Evolutionary conservation across 495 filamentous ascomycete species (phyloP), one percentile per base, ranked within the genome.

Genomic region (Penicillium longicatenatum): DNA sequence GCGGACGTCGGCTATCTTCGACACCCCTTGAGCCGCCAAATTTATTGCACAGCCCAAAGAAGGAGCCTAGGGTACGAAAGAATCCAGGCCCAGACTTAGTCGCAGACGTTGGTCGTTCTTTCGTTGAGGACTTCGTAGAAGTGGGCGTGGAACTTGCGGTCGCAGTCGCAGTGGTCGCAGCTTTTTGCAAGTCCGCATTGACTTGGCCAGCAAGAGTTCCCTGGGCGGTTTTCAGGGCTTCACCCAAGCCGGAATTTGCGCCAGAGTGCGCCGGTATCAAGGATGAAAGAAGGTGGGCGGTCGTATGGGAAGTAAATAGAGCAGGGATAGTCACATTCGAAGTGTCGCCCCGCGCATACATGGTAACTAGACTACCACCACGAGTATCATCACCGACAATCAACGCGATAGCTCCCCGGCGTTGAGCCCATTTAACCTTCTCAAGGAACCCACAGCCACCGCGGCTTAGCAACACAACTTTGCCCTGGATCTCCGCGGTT

Each of bases 361-460:
- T 99, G 54, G 93, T 94, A 39, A 99, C 87, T 57, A 99, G 70
- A 22, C 80, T 82, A 11, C 91, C 93, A 35, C 93, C 91, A 53
- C 88, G 86, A 46, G 89, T 88, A 71, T 97, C 88, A 69, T 99
- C 94, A 19, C 94, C 94, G 7, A 99, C 93, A 65, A 99, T 94
- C 57, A 99, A 73, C 21, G 91, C 93, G 50, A 90, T 79, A 10
- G 87, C 94, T 9, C 94, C 94, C 61, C 94, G 83, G 45, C 92
- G 82, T 71, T 99, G 94, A 5, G 88, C 89, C 94, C 94, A 99
- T 68, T 93, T 92, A 54, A 92, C 91, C 71, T 99, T 99, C 64
- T 98, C 93, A 39, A 97, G 74, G 70, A 98, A 98, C 14, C 94
- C 95, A 72, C 94, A 98, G 16, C 94, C 94, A 29, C 94, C 94